A percentile compares a stretch with the other conserved stretches of the same genome.
Evolutionary conservation across 1,139 yeast genomes (phyloP).

Genomic region (Kurtzmaniella natalensis): DNA sequence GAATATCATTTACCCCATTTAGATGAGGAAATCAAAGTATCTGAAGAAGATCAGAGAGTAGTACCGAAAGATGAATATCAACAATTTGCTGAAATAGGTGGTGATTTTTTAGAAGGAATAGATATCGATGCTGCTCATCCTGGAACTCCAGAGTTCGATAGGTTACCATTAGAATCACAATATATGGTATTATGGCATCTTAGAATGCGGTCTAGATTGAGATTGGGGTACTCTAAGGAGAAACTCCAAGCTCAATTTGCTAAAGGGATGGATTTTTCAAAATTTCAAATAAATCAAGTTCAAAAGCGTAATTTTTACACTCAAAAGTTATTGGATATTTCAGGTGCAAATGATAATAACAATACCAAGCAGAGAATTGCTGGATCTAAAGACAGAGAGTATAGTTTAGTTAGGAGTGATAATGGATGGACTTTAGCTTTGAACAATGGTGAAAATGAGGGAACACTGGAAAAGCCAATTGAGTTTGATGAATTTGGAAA

Average conservation of each 20-base stretch:
- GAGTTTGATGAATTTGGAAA: slow-evolving; percentile 34
- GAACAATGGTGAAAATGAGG: slow-evolving; percentile 34
- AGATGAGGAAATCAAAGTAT: slow-evolving; percentile 27
- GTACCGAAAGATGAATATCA: slow-evolving; percentile 71
- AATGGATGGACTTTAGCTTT: slow-evolving; percentile 87
- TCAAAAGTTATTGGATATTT: slow-evolving; percentile 76
- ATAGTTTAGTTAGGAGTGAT: slow-evolving; percentile 69
- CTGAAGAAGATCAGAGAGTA: slow-evolving; percentile 60
- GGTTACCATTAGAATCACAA: slow-evolving; percentile 75
- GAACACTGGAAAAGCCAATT: slow-evolving; percentile 38
- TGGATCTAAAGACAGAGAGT: slow-evolving; percentile 75
- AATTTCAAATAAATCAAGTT: slow-evolving; percentile 89
- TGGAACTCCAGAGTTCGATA: slow-evolving; percentile 57
- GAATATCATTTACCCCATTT: slow-evolving; percentile 83
- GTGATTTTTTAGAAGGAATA: slow-evolving; percentile 68
- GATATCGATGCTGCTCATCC: slow-evolving; percentile 70
- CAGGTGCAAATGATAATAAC: slow-evolving; percentile 71
- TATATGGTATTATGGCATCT: slow-evolving; percentile 84
- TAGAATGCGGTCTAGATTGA: slow-evolving; percentile 75
- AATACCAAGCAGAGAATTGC: slow-evolving; percentile 62
- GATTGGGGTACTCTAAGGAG: slow-evolving; percentile 92
- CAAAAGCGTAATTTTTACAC: slow-evolving; percentile 88
- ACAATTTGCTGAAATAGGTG: slow-evolving; percentile 54
- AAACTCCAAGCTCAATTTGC: slow-evolving; percentile 81
- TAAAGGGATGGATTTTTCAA: slow-evolving; percentile 82